Base-by-base conservation (phyloP, 371 early-diverging fungal species). In the Phascolomyces articulosus region DNA sequence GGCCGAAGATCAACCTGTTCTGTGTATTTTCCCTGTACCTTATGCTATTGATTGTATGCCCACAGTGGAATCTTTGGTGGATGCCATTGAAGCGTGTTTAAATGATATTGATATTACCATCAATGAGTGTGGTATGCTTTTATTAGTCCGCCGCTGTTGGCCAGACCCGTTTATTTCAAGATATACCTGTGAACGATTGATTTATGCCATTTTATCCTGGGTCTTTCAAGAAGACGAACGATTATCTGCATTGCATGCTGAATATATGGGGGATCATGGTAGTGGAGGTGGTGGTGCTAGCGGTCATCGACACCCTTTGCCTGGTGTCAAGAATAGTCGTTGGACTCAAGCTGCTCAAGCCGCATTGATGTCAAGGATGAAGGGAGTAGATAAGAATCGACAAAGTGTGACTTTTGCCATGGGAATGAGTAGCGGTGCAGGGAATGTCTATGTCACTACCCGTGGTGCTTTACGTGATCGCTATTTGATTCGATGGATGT, bases 81-180 rank as follows among this genome's bases (percentile, higher is more conserved):
- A 82, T 21, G 71, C 85, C 0, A 75, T 87, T 26, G 84, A 80
- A 47, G 73, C 85, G 0, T 87, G 86, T 58, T 64, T 87, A 9
- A 64, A 69, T 28, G 84, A 83, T 59, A 70, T 85, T 18, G 79
- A 85, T 58, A 38, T 87, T 41, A 77, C 85, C 1, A 57, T 86
- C 27, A 87, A 86, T 31, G 88, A 87, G 58, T 83, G 83, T 54
- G 88, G 86, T 0, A 69, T 85, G 58, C 60, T 84, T 31, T 38
- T 87, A 2, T 56, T 87, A 9, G 69, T 75, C 0, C 75, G 86
- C 10, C 79, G 84, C 11, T 83, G 86, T 49, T 86, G 85, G 83
- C 88, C 88, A 1, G 85, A 85, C 40, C 80, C 84, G 10, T 83
- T 84, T 60, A 84, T 83, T 75, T 82, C 88, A 0, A 65, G 60